Evolutionary conservation across 192 early-diverging fungal species (phyloP), one percentile per base, ranked within the genome.

Genomic region (Funneliformis geosporum): DNA sequence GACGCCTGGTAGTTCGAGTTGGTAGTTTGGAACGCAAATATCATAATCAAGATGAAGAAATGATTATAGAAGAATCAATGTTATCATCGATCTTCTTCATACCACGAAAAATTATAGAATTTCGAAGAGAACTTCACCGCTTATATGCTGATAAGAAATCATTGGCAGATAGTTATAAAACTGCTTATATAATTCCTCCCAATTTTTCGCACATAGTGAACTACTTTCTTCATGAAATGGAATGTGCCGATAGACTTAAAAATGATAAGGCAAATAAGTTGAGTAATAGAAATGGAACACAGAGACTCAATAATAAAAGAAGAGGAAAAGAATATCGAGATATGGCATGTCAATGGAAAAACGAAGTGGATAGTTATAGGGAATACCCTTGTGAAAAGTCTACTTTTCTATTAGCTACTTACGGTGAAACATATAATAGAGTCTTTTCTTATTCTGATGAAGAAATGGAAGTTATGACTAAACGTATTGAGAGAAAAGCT

Each of bases 1-100:
- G 12, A 43, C 69, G 69, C 11, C 42, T 71, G 11, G 69, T 71
- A n/a, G 25, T 25, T 28, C 18, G 69, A 27, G 69, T 71, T 71
- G 43, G 69, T 39, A 16, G 38, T 40, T 39, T 68, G 11, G 66
- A 68, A 39, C 66, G 66, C 18, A 55, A 55, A 55, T 39, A 39
- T 42, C 16, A 8, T 39, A 7, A 14, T 39, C 66, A 39, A 21
- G 66, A 68, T 42, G 27, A 39, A 12, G 38, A 68, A 39, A 68
- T 21, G 38, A 2, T 14, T 68, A 5, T 12, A 68, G 38, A 68
- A 11, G 33, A 68, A 42, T 68, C 66, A 5, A 68, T 68, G 18
- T 68, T 68, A 42, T 68, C 66, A 21, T 68, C 66, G 5, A 68
- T 68, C 40, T 21, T 68, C 5, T 68, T 39, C 18, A 21, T 68